Evolutionary conservation across 495 filamentous ascomycete genomes (phyloP).

Genomic region (Aspergillus steynii): DNA sequence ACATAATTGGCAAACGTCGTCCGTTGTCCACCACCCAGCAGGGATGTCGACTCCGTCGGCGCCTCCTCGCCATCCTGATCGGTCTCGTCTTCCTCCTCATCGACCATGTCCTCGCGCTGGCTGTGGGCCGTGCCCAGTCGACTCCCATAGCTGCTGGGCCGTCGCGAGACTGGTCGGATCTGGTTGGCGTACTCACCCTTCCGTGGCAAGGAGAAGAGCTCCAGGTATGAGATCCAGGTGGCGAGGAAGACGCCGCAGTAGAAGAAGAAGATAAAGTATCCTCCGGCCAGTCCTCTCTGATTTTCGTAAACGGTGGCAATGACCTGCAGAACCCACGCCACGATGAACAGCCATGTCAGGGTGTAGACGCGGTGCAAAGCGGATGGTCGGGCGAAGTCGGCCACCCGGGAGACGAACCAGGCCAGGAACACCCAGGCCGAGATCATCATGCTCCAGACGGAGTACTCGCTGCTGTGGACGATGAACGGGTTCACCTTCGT

Average conservation of each 20-base stretch:
- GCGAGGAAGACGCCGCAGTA: constrained; percentile 74
- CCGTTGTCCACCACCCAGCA: constrained; percentile 60
- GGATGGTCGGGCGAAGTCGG: constrained; percentile 79
- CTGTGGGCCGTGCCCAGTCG: constrained; percentile 35
- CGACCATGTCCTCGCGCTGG: constrained; percentile 40
- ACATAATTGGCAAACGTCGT: constrained; percentile 76
- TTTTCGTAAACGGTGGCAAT: constrained; percentile 72
- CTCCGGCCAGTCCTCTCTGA: constrained; percentile 66
- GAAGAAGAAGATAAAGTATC: constrained; percentile 82
- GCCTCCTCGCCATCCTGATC: constrained; percentile 45
- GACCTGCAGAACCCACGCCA: constrained; percentile 73
- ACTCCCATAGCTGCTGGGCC: constrained; percentile 45
- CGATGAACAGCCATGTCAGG: constrained; percentile 77
- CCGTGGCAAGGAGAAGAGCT: constrained; percentile 75
- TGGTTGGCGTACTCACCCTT: constrained; percentile 62
- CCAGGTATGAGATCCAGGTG: constrained; percentile 69
- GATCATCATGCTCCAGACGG: constrained; percentile 85
- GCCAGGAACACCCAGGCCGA: constrained; percentile 75
- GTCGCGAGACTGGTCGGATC: constrained; percentile 32
- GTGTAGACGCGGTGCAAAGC: constrained; percentile 82
- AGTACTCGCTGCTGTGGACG: constrained; percentile 80
- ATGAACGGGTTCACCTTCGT: constrained; percentile 84
- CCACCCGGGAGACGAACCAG: constrained; percentile 83
- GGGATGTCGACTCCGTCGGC: constrained; percentile 76
- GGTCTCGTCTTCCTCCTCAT: constrained; percentile 41